A percentile compares a stretch with the other conserved stretches of the same genome.
Evolutionary conservation across 1,284 basidiomycete species (phyloP).

Genomic region (Earliella scabrosa): DNA sequence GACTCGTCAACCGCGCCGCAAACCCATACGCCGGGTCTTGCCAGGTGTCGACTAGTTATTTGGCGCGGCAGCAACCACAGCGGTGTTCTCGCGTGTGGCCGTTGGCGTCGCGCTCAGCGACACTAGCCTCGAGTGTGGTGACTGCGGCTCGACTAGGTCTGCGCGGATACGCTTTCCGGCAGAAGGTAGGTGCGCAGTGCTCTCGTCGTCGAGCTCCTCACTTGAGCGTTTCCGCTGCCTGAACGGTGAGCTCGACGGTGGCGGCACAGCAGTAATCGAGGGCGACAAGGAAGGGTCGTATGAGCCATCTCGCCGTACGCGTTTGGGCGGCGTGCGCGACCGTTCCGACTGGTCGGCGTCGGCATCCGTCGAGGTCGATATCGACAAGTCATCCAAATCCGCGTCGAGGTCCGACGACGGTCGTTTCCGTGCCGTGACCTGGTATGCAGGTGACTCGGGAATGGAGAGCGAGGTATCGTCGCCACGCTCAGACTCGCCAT

Average conservation of each 20-base stretch:
- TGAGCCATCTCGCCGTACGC: slow-evolving; percentile 31
- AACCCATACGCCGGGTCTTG: background rate
- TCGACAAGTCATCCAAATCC: slow-evolving; percentile 11
- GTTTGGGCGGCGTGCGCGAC: slow-evolving; percentile 37
- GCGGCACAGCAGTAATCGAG: background rate
- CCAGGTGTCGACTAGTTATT: background rate
- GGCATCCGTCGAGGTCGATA: slow-evolving; percentile 9
- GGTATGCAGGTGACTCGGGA: slow-evolving; percentile 14
- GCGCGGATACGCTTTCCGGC: slow-evolving; percentile 17
- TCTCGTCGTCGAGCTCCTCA: slow-evolving; percentile 30
- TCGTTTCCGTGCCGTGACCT: slow-evolving; percentile 26
- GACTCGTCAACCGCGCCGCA: background rate
- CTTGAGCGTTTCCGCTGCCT: slow-evolving; percentile 34
- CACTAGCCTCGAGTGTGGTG: background rate
- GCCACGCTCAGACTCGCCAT: slow-evolving; percentile 27
- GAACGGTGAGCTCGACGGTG: slow-evolving; percentile 22
- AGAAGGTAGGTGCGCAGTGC: background rate
- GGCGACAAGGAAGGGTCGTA: slow-evolving; percentile 25
- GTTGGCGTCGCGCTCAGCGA: background rate
- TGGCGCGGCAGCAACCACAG: background rate
- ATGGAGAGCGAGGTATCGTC: slow-evolving; percentile 21
- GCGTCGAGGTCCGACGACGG: slow-evolving; percentile 28
- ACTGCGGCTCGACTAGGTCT: background rate
- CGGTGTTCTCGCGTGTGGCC: background rate
- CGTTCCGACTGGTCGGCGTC: slow-evolving; percentile 3